Evolutionary conservation across 176 grass and related monocot species (phyloP), one percentile per base, ranked within the genome.

Genomic region (Eleusine coracana): DNA sequence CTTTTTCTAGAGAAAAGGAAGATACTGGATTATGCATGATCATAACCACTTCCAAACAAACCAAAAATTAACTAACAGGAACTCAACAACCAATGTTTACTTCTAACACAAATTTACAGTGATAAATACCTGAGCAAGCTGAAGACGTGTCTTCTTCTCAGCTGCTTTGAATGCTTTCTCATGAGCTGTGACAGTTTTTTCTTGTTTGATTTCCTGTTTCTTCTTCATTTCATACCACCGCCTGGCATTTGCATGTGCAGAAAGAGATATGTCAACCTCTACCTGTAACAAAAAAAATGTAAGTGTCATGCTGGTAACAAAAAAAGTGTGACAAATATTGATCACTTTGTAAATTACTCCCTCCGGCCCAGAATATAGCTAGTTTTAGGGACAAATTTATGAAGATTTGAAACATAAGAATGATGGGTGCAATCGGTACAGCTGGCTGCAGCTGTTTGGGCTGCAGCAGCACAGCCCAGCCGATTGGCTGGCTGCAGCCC

Each of bases 81-180:
- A 80, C 44, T 29, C 34, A 73, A 45, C 18, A 7, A 20, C 27
- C 44, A 80, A 9, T 15, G 42, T 68, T 66, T 74, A 17, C 60
- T 74, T 66, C 25, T 58, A 71, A 25, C 67, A 64, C 42, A 87
- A 52, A 34, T 75, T 41, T 34, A 79, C 17, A 41, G 10, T 28
- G 2, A 60, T 48, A 73, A 80, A 59, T 84, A 98, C 96, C 90
- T 95, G 96, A 86, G 92, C 88, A 89, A 98, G 92, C 74, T 98
- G 96, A 84, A 91, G 89, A 40, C 86, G 88, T 54, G 96, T 98
- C 73, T 98, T 98, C 76, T 98, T 98, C 88, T 98, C 96, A 21
- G 96, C 96, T 52, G 96, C 96, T 95, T 98, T 98, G 74, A 98
- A 98, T 31, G 96, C 96, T 80, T 98, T 98, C 44, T 91, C 91